These are phyloP conservation scores for Arachis monticola DNA, from an alignment of 331 rosid genomes.

Conservation along the genomic window DNA sequence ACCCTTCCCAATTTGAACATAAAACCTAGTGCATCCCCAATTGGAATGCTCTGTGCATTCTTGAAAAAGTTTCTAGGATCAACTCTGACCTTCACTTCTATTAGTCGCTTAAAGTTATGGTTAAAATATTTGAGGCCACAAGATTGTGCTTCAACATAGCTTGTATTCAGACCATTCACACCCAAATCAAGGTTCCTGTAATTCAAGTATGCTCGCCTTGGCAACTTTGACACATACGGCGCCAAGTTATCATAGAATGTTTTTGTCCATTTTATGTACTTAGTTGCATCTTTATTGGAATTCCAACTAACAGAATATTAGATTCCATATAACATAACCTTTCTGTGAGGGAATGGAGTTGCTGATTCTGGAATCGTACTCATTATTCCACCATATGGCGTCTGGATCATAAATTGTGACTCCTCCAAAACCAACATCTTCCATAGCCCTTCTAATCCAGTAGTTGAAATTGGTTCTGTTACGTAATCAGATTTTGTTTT, in stretches of 20 bases:
- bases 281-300: constrained; percentile 37
- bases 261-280: constrained; percentile 49
- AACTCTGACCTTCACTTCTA: constrained; percentile 37
- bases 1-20: too few relatives aligned
- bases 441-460: constrained; percentile 29
- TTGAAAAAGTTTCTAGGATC: constrained; percentile 49
- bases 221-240: too few relatives aligned
- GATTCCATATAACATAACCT: constrained; percentile 39
- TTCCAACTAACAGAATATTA: constrained; percentile 34
- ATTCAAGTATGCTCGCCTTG: too few relatives aligned
- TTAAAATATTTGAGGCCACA: constrained; percentile 54
- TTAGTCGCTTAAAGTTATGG: constrained; percentile 44
- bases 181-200: too few relatives aligned
- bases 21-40: too few relatives aligned
- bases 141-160: neutral
- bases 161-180: too few relatives aligned
- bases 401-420: constrained; percentile 31
- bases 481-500: constrained; percentile 61
- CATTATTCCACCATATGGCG: constrained; percentile 60
- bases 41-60: constrained; percentile 51
- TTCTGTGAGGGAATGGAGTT: constrained; percentile 39
- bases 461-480: too few relatives aligned
- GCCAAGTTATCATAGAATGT: constrained; percentile 45
- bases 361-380: constrained; percentile 40
- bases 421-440: constrained; percentile 38